Base-by-base conservation (phyloP, 352 stramenopile genomes). In the Phytophthora kernoviae region DNA sequence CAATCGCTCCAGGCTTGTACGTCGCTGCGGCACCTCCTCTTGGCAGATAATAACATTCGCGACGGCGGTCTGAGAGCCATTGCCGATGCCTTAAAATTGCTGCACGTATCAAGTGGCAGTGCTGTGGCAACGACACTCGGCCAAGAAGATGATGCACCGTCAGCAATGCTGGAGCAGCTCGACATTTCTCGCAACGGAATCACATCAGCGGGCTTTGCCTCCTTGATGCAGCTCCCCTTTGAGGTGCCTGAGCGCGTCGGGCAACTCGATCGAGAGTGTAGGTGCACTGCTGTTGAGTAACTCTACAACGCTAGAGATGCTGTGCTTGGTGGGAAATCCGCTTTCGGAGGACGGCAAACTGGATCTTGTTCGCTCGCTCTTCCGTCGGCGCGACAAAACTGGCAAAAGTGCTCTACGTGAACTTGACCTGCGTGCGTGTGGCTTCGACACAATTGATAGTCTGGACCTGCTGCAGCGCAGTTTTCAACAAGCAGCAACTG, bases 41-140 rank as follows among this genome's bases (percentile, higher is more conserved):
- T 86, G 30, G 61, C 71, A 0, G 60, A 79, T 18, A 88, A 88
- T 54, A 78, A 81, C 50, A 65, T 88, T 12, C 75, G 79, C 0
- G 79, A 88, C 39, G 73, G 79, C 11, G 79, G 79, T 0, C 32
- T 86, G 33, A 71, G 76, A 6, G 79, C 76, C 6, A 71, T 88
- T 42, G 62, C 72, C 1, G 79, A 88, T 47, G 74, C 71, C 0
- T 52, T 88, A 6, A 73, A 70, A 21, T 34, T 55, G 15, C 43
- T 75, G 1, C 57, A 65, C 34, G 49, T 34, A 9, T 59, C 65
- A 0, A 59, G 41, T 4, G 22, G 26, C 17, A 70, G 14, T 47
- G 21, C 39, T 20, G 20, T 62, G 37, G 40, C 7, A 1, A 26
- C 26, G 14, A 24, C 47, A 0, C 17, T 62, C 3, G 54, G 44